Evolutionary conservation across 768 basidiomycete genomes (phyloP).

Genomic region (Symmetrospora coprosmae): DNA sequence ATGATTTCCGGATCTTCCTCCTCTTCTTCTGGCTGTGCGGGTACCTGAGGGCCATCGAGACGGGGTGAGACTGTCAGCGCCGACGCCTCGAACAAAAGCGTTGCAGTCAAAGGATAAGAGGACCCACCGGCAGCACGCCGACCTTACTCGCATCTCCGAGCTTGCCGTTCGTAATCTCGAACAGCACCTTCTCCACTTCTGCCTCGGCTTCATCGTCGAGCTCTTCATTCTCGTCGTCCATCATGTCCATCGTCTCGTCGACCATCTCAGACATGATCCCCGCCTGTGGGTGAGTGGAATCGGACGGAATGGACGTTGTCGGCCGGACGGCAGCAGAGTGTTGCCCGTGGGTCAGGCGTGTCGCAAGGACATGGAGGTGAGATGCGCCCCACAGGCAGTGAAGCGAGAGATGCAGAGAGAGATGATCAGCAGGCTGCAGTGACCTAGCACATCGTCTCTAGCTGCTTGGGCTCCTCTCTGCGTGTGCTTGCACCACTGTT

Average conservation of each 20-base stretch:
- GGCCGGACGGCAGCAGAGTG: too few relatives aligned
- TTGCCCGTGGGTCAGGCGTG: too few relatives aligned
- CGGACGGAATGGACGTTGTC: too few relatives aligned
- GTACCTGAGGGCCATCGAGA: background rate
- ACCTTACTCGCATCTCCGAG: slow-evolving; percentile 29
- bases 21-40: slow-evolving; percentile 8
- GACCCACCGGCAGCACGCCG: slow-evolving; percentile 31
- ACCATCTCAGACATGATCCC: slow-evolving; percentile 98
- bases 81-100: background rate
- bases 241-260: slow-evolving; percentile 63
- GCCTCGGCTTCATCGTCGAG: slow-evolving; percentile 91
- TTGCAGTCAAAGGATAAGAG: background rate
- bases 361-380: too few relatives aligned
- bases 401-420: background rate
- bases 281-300: slow-evolving; percentile 45
- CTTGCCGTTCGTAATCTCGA: slow-evolving; percentile 70
- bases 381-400: background rate
- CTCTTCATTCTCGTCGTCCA: slow-evolving; percentile 62
- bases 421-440: background rate
- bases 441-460: too few relatives aligned
- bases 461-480: too few relatives aligned
- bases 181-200: slow-evolving; percentile 91
- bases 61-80: background rate
- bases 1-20: slow-evolving; percentile 22
- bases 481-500: too few relatives aligned